Evolutionary conservation across 2,329 filamentous ascomycete species (phyloP).

Genomic region (Dactylellina cionopaga): DNA sequence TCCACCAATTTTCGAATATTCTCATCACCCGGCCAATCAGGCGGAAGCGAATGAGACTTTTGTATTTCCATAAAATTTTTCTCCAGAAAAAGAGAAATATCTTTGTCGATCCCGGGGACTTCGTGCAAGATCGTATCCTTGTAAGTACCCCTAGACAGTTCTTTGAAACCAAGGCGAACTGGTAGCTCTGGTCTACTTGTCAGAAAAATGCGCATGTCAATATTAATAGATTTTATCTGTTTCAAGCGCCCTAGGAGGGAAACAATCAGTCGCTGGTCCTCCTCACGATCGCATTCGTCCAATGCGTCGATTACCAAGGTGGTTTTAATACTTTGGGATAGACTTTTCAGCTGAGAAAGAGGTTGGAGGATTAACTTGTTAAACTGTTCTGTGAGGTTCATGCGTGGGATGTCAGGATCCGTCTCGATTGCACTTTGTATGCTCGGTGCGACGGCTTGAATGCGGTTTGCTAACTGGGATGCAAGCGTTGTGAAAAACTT

Average conservation of each 20-base stretch:
- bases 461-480: neutral
- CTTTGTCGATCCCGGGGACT: conserved; percentile 54
- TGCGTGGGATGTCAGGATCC: neutral
- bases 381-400: conserved; percentile 2
- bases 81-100: conserved; percentile 55
- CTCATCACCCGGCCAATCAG: conserved; percentile 51
- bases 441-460: neutral
- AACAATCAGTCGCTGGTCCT: conserved; percentile 53
- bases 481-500: conserved; percentile 15
- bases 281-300: conserved; percentile 57
- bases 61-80: conserved; percentile 50
- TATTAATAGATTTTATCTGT: conserved; percentile 15
- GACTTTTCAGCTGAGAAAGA: neutral
- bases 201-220: conserved; percentile 55
- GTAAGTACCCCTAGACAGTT: conserved; percentile 34
- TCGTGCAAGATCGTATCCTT: conserved; percentile 41
- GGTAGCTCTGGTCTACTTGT: conserved; percentile 55
- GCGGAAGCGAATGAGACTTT: conserved; percentile 15
- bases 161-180: conserved; percentile 52
- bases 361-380: conserved; percentile 1
- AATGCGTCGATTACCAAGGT: conserved; percentile 58
- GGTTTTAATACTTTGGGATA: neutral
- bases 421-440: neutral
- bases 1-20: conserved; percentile 49
- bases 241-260: conserved; percentile 41